A percentile compares a stretch with the other conserved stretches of the same genome.
These are phyloP conservation scores for Pichia deserticola DNA, from an alignment of 805 yeast species.

Conservation along the genomic window DNA sequence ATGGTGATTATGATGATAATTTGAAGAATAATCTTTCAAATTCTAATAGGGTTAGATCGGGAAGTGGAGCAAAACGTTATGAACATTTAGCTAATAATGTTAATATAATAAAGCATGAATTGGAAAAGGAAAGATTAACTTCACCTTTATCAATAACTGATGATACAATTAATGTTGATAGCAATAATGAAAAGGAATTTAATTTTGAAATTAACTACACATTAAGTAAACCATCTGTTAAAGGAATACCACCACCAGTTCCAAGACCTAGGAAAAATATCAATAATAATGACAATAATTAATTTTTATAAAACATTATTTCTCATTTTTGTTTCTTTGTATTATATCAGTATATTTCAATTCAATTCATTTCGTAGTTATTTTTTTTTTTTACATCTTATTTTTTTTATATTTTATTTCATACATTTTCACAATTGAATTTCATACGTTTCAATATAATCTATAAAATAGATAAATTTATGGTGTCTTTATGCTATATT, in stretches of 20 bases:
- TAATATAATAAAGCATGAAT: constrained; percentile 12
- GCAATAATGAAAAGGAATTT: too few species aligned
- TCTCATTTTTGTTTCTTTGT: neutral
- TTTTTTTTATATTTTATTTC: too few species aligned
- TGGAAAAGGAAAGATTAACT: constrained; percentile 4
- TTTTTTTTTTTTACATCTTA: too few species aligned
- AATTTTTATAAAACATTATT: neutral
- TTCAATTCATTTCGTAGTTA: neutral
- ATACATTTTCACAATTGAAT: too few species aligned
- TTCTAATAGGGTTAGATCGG: constrained; percentile 10
- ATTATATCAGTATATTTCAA: neutral
- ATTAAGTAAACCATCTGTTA: too few species aligned
- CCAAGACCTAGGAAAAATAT: constrained; percentile 3
- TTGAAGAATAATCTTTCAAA: neutral
- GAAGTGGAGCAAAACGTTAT: constrained; percentile 18
- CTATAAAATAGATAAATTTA: too few species aligned
- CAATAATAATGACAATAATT: neutral
- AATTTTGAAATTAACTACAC: too few species aligned
- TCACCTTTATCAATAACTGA: constrained; percentile 2
- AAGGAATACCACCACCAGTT: constrained; percentile 4
- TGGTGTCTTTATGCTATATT: too few species aligned
- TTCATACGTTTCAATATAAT: too few species aligned
- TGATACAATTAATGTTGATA: neutral
- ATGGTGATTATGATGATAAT: neutral
- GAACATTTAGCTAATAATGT: constrained; percentile 18